These are phyloP conservation scores for Cytidiella melzeri DNA, from an alignment of 768 basidiomycete species.

Conservation along the genomic window DNA sequence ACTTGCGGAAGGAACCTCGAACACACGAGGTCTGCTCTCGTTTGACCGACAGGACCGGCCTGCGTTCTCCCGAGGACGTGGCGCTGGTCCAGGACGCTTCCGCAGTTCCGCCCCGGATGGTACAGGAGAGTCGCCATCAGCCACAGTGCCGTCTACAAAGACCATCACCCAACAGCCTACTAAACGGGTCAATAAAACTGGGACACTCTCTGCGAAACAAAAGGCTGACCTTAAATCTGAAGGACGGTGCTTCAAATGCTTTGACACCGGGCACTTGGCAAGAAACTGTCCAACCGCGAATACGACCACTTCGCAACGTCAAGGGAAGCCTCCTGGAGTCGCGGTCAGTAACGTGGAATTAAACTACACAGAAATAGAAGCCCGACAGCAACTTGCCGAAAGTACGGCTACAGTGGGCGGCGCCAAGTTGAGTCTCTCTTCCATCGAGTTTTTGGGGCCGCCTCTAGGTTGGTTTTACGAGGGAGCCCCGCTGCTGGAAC, in stretches of 20 bases:
- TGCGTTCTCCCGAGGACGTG: not conserved
- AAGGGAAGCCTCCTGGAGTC: constrained; percentile 8
- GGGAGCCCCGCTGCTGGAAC: too few relatives aligned
- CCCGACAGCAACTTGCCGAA: constrained; percentile 1
- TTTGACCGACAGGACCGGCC: too few relatives aligned
- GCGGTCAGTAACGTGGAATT: not conserved
- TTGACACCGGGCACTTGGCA: constrained; percentile 9
- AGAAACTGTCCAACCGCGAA: constrained; percentile 7
- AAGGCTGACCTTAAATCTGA: constrained; percentile 7
- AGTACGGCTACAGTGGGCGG: not conserved
- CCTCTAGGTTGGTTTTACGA: too few relatives aligned
- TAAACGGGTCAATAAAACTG: not conserved
- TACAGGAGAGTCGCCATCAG: too few relatives aligned
- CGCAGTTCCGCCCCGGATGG: too few relatives aligned
- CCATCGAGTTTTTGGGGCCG: not conserved
- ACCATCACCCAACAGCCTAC: too few relatives aligned
- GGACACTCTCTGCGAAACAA: constrained; percentile 9
- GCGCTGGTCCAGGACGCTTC: not conserved
- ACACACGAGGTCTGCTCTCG: not conserved
- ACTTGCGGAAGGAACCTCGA: constrained; percentile 29
- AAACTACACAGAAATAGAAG: not conserved
- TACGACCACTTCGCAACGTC: not conserved
- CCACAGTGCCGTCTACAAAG: too few relatives aligned
- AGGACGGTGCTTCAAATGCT: constrained; percentile 9
- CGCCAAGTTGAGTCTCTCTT: not conserved